Evolutionary conservation across 805 yeast genomes (phyloP).

Genomic region (Kodamaea kaohsiungensis): DNA sequence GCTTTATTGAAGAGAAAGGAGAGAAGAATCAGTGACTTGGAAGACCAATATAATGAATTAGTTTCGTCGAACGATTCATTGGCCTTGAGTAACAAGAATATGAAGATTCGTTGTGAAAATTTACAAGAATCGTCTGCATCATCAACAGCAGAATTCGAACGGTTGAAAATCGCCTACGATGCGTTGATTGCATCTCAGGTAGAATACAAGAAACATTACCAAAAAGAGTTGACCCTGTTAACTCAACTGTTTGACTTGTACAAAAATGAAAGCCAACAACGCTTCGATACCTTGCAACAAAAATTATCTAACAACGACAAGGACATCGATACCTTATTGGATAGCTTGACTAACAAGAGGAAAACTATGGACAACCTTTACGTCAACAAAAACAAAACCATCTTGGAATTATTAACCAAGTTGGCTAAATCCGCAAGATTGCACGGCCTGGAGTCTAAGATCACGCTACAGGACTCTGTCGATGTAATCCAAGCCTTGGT

Average conservation of each 20-base stretch:
- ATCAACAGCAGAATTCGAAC: constrained; percentile 52
- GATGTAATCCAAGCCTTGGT: constrained; percentile 42
- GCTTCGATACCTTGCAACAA: constrained; percentile 35
- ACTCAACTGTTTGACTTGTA: constrained; percentile 37
- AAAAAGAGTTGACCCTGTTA: constrained; percentile 41
- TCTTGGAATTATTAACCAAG: constrained; percentile 43
- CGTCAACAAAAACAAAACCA: constrained; percentile 45
- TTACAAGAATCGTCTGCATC: constrained; percentile 47
- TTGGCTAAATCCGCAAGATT: constrained; percentile 46
- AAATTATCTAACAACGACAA: constrained; percentile 47
- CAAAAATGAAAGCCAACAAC: constrained; percentile 35
- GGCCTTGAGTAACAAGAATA: constrained; percentile 49
- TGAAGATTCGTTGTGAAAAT: constrained; percentile 50
- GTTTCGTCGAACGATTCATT: constrained; percentile 48
- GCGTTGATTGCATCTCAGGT: constrained; percentile 52
- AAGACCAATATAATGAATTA: constrained; percentile 53
- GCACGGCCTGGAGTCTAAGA: constrained; percentile 51
- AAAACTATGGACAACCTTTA: constrained; percentile 51
- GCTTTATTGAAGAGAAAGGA: constrained; percentile 71
- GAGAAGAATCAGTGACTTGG: constrained; percentile 66
- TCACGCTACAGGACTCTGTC: constrained; percentile 47
- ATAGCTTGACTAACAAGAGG: constrained; percentile 48
- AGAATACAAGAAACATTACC: constrained; percentile 52
- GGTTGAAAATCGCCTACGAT: constrained; percentile 60
- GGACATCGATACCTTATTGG: constrained; percentile 50